Conservation (phyloP, 2,329 filamentous ascomycete genomes). For the Botrytis byssoidea region DNA sequence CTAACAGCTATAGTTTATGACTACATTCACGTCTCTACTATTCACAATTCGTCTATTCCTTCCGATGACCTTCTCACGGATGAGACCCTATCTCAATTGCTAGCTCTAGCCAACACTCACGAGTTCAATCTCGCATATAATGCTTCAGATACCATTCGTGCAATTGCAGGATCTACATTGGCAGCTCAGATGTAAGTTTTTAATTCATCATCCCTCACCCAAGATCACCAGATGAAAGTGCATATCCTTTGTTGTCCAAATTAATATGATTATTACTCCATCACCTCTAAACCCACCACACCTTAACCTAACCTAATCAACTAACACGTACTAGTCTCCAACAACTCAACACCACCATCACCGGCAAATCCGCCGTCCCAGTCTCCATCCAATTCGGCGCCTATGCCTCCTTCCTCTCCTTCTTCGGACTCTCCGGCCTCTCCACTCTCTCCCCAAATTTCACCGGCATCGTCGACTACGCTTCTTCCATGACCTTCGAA, state of each 20-base stretch:
- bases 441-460: conserved; percentile 59
- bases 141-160: conserved; percentile 62
- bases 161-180: conserved; percentile 57
- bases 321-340: conserved; percentile 38
- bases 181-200: conserved; percentile 49
- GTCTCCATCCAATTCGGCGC: conserved; percentile 59
- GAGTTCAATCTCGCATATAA: conserved; percentile 86
- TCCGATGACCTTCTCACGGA: conserved; percentile 58
- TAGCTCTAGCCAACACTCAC: conserved; percentile 72
- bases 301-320: neutral
- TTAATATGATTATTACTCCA: neutral
- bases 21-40: conserved; percentile 57
- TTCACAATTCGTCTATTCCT: conserved; percentile 61
- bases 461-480: conserved; percentile 78
- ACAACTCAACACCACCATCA: conserved; percentile 53
- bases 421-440: conserved; percentile 59
- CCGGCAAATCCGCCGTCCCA: conserved; percentile 44
- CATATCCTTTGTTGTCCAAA: neutral
- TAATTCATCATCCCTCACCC: neutral
- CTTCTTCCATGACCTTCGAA: conserved; percentile 79
- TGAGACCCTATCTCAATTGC: conserved; percentile 60
- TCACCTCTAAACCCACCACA: neutral
- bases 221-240: conserved; percentile 10
- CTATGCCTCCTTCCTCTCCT: conserved; percentile 61
- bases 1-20: conserved; percentile 50